Evolutionary conservation across 768 basidiomycete genomes (phyloP).

Genomic region (Boletus fagicola): DNA sequence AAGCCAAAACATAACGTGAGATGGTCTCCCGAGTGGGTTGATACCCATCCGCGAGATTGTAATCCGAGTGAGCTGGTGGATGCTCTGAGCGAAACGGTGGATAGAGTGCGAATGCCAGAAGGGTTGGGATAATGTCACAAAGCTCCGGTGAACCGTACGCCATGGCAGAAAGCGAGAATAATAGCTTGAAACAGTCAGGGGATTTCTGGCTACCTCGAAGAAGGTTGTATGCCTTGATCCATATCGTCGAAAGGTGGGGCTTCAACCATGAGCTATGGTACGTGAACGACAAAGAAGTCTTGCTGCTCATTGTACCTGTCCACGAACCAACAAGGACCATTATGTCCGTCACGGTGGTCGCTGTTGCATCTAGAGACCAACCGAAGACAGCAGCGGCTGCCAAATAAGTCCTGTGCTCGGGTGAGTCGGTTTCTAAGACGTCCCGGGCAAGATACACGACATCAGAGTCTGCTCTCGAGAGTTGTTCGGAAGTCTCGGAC

Average conservation of each 20-base stretch:
- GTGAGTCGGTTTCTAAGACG: not conserved
- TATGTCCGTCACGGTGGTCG: not conserved
- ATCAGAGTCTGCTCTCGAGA: not conserved
- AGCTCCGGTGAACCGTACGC: constrained; percentile 17
- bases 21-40: not conserved
- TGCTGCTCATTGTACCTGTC: not conserved
- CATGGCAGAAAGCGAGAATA: constrained; percentile 33
- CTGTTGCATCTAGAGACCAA: not conserved
- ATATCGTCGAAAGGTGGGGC: constrained; percentile 15
- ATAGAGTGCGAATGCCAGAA: constrained; percentile 31
- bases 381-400: constrained; percentile 1
- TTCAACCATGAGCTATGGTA: constrained; percentile 29
- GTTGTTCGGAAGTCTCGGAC: not conserved
- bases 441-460: constrained; percentile 13
- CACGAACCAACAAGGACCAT: not conserved
- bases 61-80: constrained; percentile 6
- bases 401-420: constrained; percentile 7
- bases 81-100: not conserved
- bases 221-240: constrained; percentile 28
- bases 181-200: constrained; percentile 10
- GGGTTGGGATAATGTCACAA: constrained; percentile 16
- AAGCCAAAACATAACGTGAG: not conserved
- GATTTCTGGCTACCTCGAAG: constrained; percentile 12
- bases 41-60: not conserved
- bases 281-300: not conserved